These are phyloP conservation scores for Penicillium brasilianum DNA, from an alignment of 2,329 filamentous ascomycete species.

Conservation along the genomic window DNA sequence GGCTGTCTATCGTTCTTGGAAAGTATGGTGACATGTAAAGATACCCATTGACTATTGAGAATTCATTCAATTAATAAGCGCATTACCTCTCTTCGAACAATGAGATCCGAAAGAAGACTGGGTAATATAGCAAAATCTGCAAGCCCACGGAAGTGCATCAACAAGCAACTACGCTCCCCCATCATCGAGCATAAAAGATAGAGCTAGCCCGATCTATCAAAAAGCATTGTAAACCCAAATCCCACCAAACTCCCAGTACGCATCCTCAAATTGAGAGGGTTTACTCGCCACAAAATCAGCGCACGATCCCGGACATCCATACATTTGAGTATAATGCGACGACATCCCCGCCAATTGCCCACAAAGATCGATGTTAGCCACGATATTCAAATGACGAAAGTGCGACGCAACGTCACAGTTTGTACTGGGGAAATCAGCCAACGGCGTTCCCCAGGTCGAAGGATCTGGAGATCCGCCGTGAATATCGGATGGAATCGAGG, in stretches of 20 bases:
- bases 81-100: neutral
- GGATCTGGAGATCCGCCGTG: conserved; percentile 60
- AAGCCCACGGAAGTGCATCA: neutral
- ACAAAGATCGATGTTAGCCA: conserved; percentile 70
- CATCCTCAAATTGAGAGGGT: conserved; percentile 61
- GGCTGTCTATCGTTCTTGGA: neutral
- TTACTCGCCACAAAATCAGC: conserved; percentile 63
- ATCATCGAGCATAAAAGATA: neutral
- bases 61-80: neutral
- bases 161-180: neutral
- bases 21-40: conserved; percentile 4
- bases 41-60: conserved; percentile 10
- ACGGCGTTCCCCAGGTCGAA: conserved; percentile 64
- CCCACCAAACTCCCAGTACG: conserved; percentile 68
- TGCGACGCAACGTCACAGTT: conserved; percentile 64
- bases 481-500: conserved; percentile 59
- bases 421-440: conserved; percentile 69
- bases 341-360: conserved; percentile 56
- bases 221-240: conserved; percentile 62
- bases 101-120: neutral
- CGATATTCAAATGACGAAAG: conserved; percentile 69
- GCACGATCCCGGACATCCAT: conserved; percentile 59
- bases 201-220: neutral
- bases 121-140: neutral
- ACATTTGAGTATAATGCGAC: conserved; percentile 40